Conservation (phyloP, 2,329 filamentous ascomycete genomes). For the Fusarium sp. region DNA sequence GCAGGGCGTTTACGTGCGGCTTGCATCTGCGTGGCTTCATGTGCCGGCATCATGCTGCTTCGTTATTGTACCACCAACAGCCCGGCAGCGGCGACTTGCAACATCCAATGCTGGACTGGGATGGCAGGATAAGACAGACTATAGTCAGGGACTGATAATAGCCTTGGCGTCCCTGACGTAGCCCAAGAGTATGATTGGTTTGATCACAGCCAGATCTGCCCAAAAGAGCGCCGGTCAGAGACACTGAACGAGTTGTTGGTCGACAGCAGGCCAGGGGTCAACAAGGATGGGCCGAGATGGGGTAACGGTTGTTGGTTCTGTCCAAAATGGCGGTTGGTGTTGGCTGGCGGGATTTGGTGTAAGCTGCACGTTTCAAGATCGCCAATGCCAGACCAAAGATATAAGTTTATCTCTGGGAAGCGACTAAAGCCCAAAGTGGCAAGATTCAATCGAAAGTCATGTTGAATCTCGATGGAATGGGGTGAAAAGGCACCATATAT, state of each 20-base stretch:
- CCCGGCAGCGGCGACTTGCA: conserved; percentile 23
- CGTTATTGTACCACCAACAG: conserved; percentile 21
- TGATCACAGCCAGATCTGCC: conserved; percentile 2
- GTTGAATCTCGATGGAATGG: background rate
- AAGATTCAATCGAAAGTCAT: conserved; percentile 12
- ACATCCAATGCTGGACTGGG: conserved; percentile 8
- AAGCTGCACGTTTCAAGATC: conserved; percentile 1
- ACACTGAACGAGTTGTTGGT: conserved; percentile 35
- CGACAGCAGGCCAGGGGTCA: conserved; percentile 10
- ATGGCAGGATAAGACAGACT: conserved; percentile 13
- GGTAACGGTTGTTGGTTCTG: conserved; percentile 28
- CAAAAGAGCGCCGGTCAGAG: conserved; percentile 16
- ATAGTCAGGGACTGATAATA: conserved; percentile 1
- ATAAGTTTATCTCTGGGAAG: background rate
- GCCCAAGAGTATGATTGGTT: conserved; percentile 15
- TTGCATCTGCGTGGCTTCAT: conserved; percentile 40
- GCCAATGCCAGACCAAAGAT: background rate
- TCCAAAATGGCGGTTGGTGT: conserved; percentile 7
- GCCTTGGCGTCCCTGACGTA: conserved; percentile 8
- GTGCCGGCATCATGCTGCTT: conserved; percentile 36
- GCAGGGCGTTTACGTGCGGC: conserved; percentile 40
- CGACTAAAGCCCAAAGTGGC: conserved; percentile 3
- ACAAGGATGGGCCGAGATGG: conserved; percentile 24
- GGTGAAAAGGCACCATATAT: conserved; percentile 20
- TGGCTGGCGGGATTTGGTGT: background rate